Percentiles rank a stretch among this genome's conserved stretches.
These are phyloP conservation scores for Sclerotinia trifoliorum DNA, from an alignment of 2,329 filamentous ascomycete species.

Conservation along the genomic window DNA sequence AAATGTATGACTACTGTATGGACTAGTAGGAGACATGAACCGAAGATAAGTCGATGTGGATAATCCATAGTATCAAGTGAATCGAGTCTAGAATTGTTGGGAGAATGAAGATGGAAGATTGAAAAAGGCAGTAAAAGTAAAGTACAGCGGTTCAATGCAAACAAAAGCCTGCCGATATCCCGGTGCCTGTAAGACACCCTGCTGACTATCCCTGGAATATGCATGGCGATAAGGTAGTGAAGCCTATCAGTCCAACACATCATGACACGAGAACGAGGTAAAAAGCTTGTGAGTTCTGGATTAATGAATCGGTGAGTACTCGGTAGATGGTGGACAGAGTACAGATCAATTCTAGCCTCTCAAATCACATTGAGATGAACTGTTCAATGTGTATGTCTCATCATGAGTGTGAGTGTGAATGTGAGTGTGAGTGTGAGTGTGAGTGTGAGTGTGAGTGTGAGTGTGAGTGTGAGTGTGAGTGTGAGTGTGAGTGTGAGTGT, in stretches of 20 bases:
- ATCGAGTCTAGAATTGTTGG: too few species aligned
- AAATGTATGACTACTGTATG: too few species aligned
- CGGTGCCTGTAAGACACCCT: background rate
- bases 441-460: background rate
- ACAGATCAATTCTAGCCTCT: background rate
- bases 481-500: background rate
- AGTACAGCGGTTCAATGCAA: background rate
- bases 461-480: background rate
- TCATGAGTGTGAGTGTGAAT: background rate
- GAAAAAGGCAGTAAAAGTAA: too few species aligned
- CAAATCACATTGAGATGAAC: background rate
- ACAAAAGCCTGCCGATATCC: background rate
- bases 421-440: background rate
- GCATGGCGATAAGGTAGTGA: slow-evolving; percentile 10
- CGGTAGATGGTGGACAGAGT: too few species aligned
- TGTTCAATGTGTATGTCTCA: background rate
- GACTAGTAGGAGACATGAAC: too few species aligned
- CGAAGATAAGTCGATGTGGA: too few species aligned
- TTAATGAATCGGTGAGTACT: background rate
- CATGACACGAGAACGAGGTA: slow-evolving; percentile 10
- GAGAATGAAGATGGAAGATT: background rate
- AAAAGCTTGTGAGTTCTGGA: background rate
- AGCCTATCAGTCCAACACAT: slow-evolving; percentile 9
- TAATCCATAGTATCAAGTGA: too few species aligned
- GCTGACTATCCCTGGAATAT: background rate